A percentile compares a stretch with the other conserved stretches of the same genome.
Conservation (phyloP, 768 basidiomycete genomes). For the Podaxis pistillaris region DNA sequence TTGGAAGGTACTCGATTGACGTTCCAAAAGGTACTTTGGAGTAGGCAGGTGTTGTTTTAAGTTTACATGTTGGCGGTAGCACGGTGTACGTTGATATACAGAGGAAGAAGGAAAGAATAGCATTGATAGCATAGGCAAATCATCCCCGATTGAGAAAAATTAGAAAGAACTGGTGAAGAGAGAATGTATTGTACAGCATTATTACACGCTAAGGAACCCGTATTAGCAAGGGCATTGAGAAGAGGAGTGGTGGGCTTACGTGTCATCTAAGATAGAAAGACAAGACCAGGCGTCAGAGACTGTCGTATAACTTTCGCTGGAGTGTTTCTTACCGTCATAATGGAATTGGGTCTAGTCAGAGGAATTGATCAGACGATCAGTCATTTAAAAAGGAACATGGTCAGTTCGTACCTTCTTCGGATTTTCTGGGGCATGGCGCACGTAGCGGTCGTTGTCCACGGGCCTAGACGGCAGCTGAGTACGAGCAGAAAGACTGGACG, state of each 20-base stretch:
- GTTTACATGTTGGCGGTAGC: neutral
- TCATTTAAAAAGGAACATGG: neutral
- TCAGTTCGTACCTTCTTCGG: slow-evolving; percentile 71
- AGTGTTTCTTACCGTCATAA: slow-evolving; percentile 63
- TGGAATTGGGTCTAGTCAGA: slow-evolving; percentile 67
- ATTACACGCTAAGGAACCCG: slow-evolving; percentile 33
- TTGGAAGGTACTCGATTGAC: neutral
- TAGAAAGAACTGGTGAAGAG: neutral
- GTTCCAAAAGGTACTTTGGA: neutral
- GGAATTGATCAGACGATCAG: neutral
- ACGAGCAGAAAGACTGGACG: neutral
- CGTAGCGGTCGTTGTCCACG: slow-evolving; percentile 81
- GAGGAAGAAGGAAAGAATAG: neutral
- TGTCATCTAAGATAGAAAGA: slow-evolving; percentile 45
- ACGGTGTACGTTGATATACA: neutral
- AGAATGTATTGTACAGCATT: neutral
- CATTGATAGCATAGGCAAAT: neutral
- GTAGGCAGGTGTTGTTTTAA: neutral
- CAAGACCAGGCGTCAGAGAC: neutral
- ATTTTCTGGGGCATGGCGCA: slow-evolving; percentile 73
- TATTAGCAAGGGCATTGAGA: neutral
- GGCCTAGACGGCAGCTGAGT: slow-evolving; percentile 46
- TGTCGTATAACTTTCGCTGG: neutral
- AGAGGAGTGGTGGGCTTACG: slow-evolving; percentile 39
- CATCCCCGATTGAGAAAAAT: neutral